Base-by-base conservation (phyloP, 176 grass and related monocot genomes). In the Avena atlantica region DNA sequence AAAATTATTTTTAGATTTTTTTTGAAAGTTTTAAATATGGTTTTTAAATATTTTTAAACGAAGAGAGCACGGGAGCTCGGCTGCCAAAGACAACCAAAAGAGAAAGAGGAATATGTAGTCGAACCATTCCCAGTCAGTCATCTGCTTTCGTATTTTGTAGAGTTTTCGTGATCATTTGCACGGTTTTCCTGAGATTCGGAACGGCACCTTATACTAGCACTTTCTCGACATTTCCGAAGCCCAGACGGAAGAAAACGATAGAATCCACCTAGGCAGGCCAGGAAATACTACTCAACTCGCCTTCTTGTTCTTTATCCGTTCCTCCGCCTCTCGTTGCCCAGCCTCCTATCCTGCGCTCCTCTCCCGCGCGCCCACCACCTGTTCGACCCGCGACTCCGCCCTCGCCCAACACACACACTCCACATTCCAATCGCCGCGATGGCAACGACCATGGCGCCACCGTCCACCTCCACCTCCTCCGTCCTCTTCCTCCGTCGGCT, bases 381-480 rank as follows among this genome's bases (percentile, higher is more conserved):
- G 90, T 86, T 92, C 87, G 93, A 90, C 90, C 20, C 84, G 44
- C 84, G 44, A 76, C 13, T 42, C 42, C 63, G 10, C 51, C 58
- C 87, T 53, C 67, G 58, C 68, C 44, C 79, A 70, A 70, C 23
- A 57, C 27, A 65, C 31, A 1, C 86, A 23, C 62, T 13, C 63
- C 70, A 79, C 61, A 76, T n/a, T 67, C 70, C 51, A 70, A 34
- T 25, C 74, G 21, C 73, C 76, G 59, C 65, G 75, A 84, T 93
- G 73, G 60, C 89, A 80, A 79, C 85, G 14, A 21, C 91, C 77
- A 74, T 92, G 84, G 81, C 95, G 25, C 64, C 91, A 7, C 78
- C 87, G 1, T 85, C 93, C 56, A 79, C 91, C 61, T 73, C 89
- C 78, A 78, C 87, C 44, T 94, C 86, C 71, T 83, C 89, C 19